Evolutionary conservation across 805 yeast species (phyloP).

Genomic region (Schizosaccharomyces octosporus): DNA sequence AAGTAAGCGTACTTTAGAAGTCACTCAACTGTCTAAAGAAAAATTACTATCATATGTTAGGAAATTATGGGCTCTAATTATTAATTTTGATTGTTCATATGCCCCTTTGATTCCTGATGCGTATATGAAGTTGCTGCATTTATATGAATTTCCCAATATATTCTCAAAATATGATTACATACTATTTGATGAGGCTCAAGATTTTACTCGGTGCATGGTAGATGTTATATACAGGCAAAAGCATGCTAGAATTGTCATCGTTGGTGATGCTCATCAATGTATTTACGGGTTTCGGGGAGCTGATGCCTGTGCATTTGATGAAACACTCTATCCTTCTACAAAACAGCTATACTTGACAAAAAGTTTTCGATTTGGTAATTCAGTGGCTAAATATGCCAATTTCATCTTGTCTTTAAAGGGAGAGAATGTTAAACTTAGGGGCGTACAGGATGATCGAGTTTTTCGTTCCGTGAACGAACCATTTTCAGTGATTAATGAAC

Average conservation of each 20-base stretch:
- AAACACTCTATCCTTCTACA: background rate
- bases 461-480: background rate
- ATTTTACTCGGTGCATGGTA: background rate
- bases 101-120: background rate
- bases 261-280: conserved; percentile 1
- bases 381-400: background rate
- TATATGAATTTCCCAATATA: background rate
- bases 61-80: background rate
- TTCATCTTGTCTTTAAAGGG: background rate
- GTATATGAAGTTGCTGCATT: background rate
- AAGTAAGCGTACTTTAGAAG: background rate
- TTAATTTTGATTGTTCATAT: background rate
- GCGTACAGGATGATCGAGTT: background rate
- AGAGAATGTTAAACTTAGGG: background rate
- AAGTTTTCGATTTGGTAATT: background rate
- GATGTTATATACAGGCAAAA: background rate
- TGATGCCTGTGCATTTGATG: background rate
- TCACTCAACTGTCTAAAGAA: background rate
- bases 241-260: background rate
- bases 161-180: background rate
- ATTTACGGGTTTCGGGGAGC: conserved; percentile 1
- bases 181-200: background rate
- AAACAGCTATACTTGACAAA: background rate
- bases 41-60: background rate
- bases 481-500: background rate